Evolutionary conservation across 2,329 filamentous ascomycete genomes (phyloP), one percentile per base, ranked within the genome.

Genomic region (Cladosporium sp.): DNA sequence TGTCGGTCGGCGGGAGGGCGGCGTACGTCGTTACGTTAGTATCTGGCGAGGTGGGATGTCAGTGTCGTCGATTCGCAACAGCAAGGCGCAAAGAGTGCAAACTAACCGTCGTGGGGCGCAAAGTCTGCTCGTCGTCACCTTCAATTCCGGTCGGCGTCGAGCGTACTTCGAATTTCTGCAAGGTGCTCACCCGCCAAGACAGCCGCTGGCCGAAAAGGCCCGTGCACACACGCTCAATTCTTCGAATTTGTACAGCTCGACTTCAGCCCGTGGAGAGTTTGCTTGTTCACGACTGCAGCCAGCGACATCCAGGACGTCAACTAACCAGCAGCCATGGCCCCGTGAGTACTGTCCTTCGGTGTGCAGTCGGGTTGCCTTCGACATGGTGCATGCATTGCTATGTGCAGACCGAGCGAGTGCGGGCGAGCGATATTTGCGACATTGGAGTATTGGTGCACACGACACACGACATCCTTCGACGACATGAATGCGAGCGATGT

Each of bases 321-420:
- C 47, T 44, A 50, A 43, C 47, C 47, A 38, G 40, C 45, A 48
- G 45, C 52, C 54, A 59, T 59, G 57, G 57, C 57, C 39, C 57
- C 57, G 57, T 59, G 58, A 54, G 57, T 60, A 29, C 40, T 11
- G 34, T 19, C 47, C 32, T 18, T 19, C 27, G 20, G 30, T 20
- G 15, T 22, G 47, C 40, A 18, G 47, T 13, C 29, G 38, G 27
- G 20, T 7, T 40, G 27, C 24, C 22, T 41, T 48, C 36, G 45
- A 48, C 17, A n/a, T 24, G 18, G 45, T 48, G 37, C 38, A 48
- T 40, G 45, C 29, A 4, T 29, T 20, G 11, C 1, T 36, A 17
- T 27, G n/a, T 30, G 40, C 32, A 24, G 39, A n/a, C n/a, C 32
- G 12, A 22, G 47, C 20, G 22, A 18, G 30, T 36, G n/a, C 24